Evolutionary conservation across 2,329 filamentous ascomycete species (phyloP).

Genomic region (Diaporthe caulivora): DNA sequence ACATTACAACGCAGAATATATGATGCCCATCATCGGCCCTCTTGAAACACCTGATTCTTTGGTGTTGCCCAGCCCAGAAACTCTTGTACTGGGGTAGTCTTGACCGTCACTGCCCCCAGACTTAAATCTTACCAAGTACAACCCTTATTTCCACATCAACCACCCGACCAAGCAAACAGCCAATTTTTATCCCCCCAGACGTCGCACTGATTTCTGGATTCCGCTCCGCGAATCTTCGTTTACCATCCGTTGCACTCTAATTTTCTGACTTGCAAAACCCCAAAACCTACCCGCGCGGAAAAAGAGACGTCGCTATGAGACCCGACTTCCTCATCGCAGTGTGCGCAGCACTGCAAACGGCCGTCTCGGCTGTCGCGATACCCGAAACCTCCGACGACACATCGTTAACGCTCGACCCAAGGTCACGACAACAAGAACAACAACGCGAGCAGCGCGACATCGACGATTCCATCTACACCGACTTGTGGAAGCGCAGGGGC

Average conservation of each 20-base stretch:
- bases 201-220: slow-evolving; percentile 16
- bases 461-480: slow-evolving; percentile 47
- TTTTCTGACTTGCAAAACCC: neutral
- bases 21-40: neutral
- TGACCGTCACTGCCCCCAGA: neutral
- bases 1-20: slow-evolving; percentile 19
- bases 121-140: neutral
- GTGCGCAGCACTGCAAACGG: slow-evolving; percentile 39
- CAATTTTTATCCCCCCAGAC: neutral
- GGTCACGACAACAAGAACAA: slow-evolving; percentile 31
- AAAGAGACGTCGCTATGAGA: slow-evolving; percentile 36
- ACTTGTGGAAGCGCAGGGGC: slow-evolving; percentile 72
- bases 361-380: slow-evolving; percentile 44
- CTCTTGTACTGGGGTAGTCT: neutral
- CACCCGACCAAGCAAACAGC: neutral
- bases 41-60: slow-evolving; percentile 25
- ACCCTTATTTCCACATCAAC: neutral
- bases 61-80: slow-evolving; percentile 7
- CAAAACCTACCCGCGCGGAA: neutral
- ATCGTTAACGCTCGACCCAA: slow-evolving; percentile 17
- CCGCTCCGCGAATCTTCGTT: neutral
- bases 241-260: neutral
- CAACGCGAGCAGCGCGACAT: slow-evolving; percentile 39
- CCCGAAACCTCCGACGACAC: slow-evolving; percentile 40
- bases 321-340: slow-evolving; percentile 2